Conservation (phyloP, 2,329 filamentous ascomycete genomes). For the Claviceps spartinae region DNA sequence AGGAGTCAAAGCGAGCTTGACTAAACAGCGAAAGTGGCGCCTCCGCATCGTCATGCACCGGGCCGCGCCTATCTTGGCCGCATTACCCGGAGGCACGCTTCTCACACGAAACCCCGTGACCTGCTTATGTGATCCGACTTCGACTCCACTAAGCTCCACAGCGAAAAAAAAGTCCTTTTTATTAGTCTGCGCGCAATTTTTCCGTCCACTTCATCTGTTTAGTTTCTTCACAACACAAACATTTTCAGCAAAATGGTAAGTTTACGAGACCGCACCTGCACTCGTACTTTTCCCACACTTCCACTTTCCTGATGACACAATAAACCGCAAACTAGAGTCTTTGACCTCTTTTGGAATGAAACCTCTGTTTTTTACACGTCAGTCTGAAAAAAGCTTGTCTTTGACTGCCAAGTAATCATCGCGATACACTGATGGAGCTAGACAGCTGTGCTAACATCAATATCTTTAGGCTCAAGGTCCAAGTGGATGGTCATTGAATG, state of each 20-base stretch:
- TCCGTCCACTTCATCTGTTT: conserved; percentile 4
- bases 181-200: conserved; percentile 18
- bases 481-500: conserved; percentile 5
- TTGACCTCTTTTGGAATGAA: conserved; percentile 75
- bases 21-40: neutral
- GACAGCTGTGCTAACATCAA: conserved; percentile 13
- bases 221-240: conserved; percentile 4
- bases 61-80: neutral
- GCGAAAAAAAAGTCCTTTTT: conserved; percentile 10
- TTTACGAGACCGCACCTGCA: neutral
- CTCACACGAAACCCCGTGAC: conserved; percentile 20
- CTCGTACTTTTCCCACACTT: conserved; percentile 2
- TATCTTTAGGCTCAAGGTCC: conserved; percentile 2
- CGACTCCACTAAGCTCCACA: conserved; percentile 9
- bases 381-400: conserved; percentile 55
- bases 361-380: conserved; percentile 74
- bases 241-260: conserved; percentile 8
- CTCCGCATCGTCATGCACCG: neutral
- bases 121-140: conserved; percentile 10
- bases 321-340: conserved; percentile 96
- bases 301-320: conserved; percentile 59
- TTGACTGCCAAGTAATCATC: conserved; percentile 2
- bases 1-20: too few species aligned
- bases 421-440: neutral
- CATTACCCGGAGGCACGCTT: conserved; percentile 9